phyloP scores from a whole-genome alignment of 2,329 filamentous ascomycete species.

The Cladophialophora yegresii region DNA sequence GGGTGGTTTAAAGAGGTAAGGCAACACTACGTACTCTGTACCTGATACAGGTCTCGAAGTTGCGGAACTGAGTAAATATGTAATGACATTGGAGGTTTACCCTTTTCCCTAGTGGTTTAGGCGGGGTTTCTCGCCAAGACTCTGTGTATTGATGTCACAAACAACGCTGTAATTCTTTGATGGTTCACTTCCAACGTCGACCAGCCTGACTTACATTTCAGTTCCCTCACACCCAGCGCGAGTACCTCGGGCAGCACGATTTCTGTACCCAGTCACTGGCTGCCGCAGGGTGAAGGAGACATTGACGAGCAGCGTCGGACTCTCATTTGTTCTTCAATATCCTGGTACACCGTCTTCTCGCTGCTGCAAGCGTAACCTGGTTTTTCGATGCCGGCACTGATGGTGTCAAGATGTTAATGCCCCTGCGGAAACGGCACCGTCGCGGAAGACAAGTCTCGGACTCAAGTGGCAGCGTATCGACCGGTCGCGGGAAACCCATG shows the following conservation, averaged over 20 bases:
- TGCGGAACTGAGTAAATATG: background rate
- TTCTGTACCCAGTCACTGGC: background rate
- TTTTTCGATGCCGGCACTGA: background rate
- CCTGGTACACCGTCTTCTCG: background rate
- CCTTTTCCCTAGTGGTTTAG: background rate
- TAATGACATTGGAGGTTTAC: background rate
- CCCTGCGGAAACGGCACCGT: background rate
- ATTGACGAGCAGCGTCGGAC: background rate
- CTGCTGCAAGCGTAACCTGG: background rate
- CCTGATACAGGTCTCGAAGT: too few species aligned
- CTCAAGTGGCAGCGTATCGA: background rate
- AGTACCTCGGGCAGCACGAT: background rate
- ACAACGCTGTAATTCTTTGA: background rate
- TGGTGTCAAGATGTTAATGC: background rate
- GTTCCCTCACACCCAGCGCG: background rate
- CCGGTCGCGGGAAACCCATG: conserved; percentile 30
- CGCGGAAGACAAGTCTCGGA: background rate
- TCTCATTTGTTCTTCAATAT: background rate
- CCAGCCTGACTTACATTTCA: background rate
- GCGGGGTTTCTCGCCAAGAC: background rate
- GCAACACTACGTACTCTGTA: too few species aligned
- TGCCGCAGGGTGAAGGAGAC: too few species aligned
- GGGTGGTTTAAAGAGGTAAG: too few species aligned
- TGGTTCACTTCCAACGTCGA: background rate
- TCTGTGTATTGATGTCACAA: background rate